These are phyloP conservation scores for Simplicillium aogashimaense DNA, from an alignment of 2,329 filamentous ascomycete genomes.

Conservation along the genomic window DNA sequence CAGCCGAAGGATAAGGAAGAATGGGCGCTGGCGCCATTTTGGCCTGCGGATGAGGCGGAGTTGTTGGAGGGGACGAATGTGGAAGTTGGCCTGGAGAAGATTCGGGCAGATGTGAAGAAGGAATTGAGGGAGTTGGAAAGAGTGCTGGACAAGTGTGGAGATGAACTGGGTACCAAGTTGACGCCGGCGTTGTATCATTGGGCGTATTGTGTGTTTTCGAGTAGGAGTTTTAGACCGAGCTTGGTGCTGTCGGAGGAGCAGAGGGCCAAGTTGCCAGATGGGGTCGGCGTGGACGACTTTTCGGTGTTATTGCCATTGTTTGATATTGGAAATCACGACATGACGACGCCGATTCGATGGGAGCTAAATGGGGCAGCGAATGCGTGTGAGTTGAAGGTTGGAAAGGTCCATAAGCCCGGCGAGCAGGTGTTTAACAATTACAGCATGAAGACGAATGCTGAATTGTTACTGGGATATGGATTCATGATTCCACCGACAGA, in stretches of 20 bases:
- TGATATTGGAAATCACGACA: constrained; percentile 63
- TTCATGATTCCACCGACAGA: constrained; percentile 42
- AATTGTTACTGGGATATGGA: constrained; percentile 55
- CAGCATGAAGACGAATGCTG: constrained; percentile 63
- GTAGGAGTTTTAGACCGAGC: constrained; percentile 53
- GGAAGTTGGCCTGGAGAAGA: constrained; percentile 36
- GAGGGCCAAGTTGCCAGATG: constrained; percentile 46
- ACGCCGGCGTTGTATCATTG: constrained; percentile 47
- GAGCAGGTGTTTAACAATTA: constrained; percentile 62
- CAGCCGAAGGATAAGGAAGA: constrained; percentile 40
- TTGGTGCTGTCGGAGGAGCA: constrained; percentile 65
- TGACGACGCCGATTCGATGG: constrained; percentile 51
- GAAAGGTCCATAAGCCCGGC: constrained; percentile 34
- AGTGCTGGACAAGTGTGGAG: constrained; percentile 10
- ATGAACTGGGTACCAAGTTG: constrained; percentile 22
- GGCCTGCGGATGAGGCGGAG: constrained; percentile 48
- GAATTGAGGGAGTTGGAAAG: constrained; percentile 26
- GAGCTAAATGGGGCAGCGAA: constrained; percentile 28
- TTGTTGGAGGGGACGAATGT: constrained; percentile 46
- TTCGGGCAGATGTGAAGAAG: constrained; percentile 31
- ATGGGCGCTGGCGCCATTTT: constrained; percentile 53
- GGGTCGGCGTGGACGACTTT: constrained; percentile 42
- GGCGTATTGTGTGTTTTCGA: constrained; percentile 56
- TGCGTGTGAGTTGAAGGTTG: constrained; percentile 32
- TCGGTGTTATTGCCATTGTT: constrained; percentile 61